These are phyloP conservation scores for Aspergillus vadensis DNA, from an alignment of 2,329 filamentous ascomycete species.

Conservation along the genomic window DNA sequence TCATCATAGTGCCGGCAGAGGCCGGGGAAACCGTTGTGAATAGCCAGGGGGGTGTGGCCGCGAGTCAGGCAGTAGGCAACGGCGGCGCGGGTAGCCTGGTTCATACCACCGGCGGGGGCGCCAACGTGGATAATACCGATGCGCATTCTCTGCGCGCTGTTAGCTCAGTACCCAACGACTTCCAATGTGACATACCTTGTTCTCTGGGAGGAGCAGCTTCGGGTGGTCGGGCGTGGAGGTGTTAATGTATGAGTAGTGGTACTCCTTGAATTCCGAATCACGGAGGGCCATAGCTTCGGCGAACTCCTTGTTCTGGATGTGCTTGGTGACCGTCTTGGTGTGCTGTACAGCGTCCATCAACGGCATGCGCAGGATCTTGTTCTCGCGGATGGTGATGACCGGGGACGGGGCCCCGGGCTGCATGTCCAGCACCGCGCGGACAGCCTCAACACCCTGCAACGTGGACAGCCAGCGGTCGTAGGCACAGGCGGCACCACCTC, in stretches of 20 bases:
- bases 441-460: slow-evolving; percentile 89
- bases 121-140: slow-evolving; percentile 97
- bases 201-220: slow-evolving; percentile 65
- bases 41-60: slow-evolving; percentile 88
- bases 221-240: slow-evolving; percentile 81
- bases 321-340: slow-evolving; percentile 79
- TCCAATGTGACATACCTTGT: slow-evolving; percentile 59
- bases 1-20: slow-evolving; percentile 89
- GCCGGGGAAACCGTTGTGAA: slow-evolving; percentile 96
- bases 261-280: slow-evolving; percentile 91
- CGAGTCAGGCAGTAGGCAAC: slow-evolving; percentile 89
- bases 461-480: slow-evolving; percentile 94
- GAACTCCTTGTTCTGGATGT: slow-evolving; percentile 84
- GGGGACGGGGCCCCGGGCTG: slow-evolving; percentile 87
- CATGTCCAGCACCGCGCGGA: slow-evolving; percentile 86
- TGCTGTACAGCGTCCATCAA: slow-evolving; percentile 84
- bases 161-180: slow-evolving; percentile 22
- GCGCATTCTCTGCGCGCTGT: slow-evolving; percentile 69
- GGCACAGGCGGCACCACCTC: slow-evolving; percentile 86
- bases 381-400: slow-evolving; percentile 95
- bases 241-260: slow-evolving; percentile 86
- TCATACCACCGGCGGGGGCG: slow-evolving; percentile 96
- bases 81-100: slow-evolving; percentile 88
- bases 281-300: slow-evolving; percentile 82
- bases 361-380: slow-evolving; percentile 91